Conservation (phyloP, 495 filamentous ascomycete genomes). For the Neurospora intermedia region DNA sequence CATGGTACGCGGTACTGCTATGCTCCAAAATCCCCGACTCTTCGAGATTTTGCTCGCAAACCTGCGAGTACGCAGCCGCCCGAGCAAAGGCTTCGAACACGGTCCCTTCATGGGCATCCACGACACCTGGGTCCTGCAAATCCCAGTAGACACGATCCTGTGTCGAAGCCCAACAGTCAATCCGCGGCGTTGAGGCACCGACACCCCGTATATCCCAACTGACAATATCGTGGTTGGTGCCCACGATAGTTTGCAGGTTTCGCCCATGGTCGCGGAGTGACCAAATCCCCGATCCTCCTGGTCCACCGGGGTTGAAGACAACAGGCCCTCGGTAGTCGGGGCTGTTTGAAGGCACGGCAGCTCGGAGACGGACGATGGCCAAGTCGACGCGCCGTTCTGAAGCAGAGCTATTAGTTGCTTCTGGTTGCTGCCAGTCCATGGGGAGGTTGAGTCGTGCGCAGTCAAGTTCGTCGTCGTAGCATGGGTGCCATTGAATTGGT, state of each 20-base stretch:
- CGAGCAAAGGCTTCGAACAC: slow-evolving; percentile 31
- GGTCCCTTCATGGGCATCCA: slow-evolving; percentile 29
- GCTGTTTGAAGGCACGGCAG: slow-evolving; percentile 14
- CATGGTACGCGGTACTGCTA: slow-evolving; percentile 30
- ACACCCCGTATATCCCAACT: slow-evolving; percentile 42
- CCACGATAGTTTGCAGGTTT: slow-evolving; percentile 35
- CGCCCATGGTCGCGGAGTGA: slow-evolving; percentile 25
- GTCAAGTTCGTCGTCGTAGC: slow-evolving; percentile 21
- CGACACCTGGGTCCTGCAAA: slow-evolving; percentile 25
- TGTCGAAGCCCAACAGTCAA: slow-evolving; percentile 31
- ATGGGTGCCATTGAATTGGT: slow-evolving; percentile 23
- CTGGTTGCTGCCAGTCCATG: slow-evolving; percentile 31
- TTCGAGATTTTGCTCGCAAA: slow-evolving; percentile 21
- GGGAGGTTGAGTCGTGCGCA: slow-evolving; percentile 35
- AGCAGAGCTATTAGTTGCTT: neutral
- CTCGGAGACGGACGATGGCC: slow-evolving; percentile 36
- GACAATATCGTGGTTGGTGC: slow-evolving; percentile 37
- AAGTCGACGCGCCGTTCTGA: slow-evolving; percentile 21
- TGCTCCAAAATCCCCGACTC: slow-evolving; percentile 21
- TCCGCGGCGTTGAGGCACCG: slow-evolving; percentile 29
- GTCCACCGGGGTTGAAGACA: slow-evolving; percentile 45
- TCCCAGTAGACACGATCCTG: slow-evolving; percentile 28
- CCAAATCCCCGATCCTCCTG: slow-evolving; percentile 38
- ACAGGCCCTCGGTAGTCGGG: slow-evolving; percentile 34
- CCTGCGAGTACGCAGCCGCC: slow-evolving; percentile 25